Base-by-base conservation (phyloP, 805 yeast genomes). In the Myxozyma mucilagina region DNA sequence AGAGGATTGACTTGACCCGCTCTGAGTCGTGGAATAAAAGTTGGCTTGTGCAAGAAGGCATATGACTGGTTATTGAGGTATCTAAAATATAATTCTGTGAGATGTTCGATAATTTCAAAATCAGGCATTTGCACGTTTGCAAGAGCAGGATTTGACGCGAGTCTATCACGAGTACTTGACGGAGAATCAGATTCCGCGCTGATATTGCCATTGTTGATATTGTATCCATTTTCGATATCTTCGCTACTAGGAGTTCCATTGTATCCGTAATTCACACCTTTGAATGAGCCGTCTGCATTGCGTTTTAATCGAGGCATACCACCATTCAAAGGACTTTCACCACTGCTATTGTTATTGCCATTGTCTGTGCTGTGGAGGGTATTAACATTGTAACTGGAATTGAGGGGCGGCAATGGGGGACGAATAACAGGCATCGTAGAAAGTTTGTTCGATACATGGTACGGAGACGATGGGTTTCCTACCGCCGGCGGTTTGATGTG, bases 41-140 rank as follows among this genome's bases (percentile, higher is more conserved):
- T 61, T 1, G 73, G 73, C 45, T 69, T 68, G 65, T 74, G 75
- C 10, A 74, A 67, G 55, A 73, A 73, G 2, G 73, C 71, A 57
- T 74, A 74, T 3, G 75, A 72, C 61, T 72, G 75, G 59, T 69
- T 69, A 57, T 74, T 73, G 36, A 74, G 65, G 51, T 74, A 67
- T 45, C 67, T 61, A 63, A 74, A 74, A 56, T 73, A 74, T 14
- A 73, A 65, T 51, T 71, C 75, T n/a, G 69, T 73, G 36, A 74
- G 62, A 49, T 73, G 76, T 16, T 67, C 63, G 24, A 69, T 62
- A 29, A 73, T 51, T 42, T 70, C 71, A 47, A 59, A 58, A 34
- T 69, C 68, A 5, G 72, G 72, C 67, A 63, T 63, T 36, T 44
- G 59, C 39, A 63, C 65, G 38, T 50, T 41, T 24, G 42, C 42